Evolutionary conservation across 305 asterid genomes (phyloP), one percentile per base, ranked within the genome.

Genomic region (Fraxinus floribunda): DNA sequence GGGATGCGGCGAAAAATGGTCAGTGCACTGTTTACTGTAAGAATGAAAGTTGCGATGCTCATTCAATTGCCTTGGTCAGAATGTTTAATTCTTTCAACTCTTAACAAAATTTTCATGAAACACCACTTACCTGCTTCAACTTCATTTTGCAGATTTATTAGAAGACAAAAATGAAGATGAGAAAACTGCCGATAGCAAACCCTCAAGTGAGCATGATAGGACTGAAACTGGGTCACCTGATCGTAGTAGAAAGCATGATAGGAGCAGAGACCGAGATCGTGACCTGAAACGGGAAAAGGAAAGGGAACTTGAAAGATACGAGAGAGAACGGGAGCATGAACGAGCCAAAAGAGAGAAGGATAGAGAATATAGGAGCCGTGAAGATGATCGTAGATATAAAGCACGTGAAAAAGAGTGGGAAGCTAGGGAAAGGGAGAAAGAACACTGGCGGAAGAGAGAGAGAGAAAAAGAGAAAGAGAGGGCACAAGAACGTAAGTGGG

Each of bases 401-500:
- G 84, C 86, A 74, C 97, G 97, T 29, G 98, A 95, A 86, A 94
- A 97, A 84, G 98, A 97, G 82, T 94, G 99, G 99, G 99, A 97
- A 90, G 24, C 92, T 83, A 91, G 95, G 90, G 99, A 97, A 82
- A 97, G 93, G 83, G 98, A 97, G 83, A 91, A 89, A 85, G 98
- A 97, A 75, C 98, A 92, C 77, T 86, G 91, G 95, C 91, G 97
- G 86, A 94, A 97, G 89, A 88, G 92, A 79, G 99, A 97, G 89
- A 87, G 94, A 64, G 99, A 97, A 79, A 91, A 94, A 85, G 99
- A 94, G 91, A 92, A 90, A 86, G 95, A 94, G 75, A 92, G 90
- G 92, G 93, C 93, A 83, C 97, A 91, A 62, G 98, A 91, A 78
- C 90, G 98, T 79, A 93, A 88, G 89, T 91, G 92, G 97, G 97